A percentile compares a stretch with the other conserved stretches of the same genome.
Conservation (phyloP, 2,329 filamentous ascomycete genomes). For the Alternaria ethzedia region DNA sequence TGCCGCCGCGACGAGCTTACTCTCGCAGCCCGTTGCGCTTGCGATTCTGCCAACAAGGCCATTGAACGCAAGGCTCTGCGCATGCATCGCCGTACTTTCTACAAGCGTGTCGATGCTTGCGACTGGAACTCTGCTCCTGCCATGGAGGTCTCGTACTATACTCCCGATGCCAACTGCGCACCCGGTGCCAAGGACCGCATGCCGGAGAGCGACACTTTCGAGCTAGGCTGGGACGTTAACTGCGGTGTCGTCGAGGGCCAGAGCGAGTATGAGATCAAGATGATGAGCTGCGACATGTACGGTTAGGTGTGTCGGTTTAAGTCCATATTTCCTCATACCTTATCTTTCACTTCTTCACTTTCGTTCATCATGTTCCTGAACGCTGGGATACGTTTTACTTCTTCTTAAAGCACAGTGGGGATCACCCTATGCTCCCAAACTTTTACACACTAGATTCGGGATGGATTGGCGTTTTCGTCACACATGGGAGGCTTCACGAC, state of each 20-base stretch:
- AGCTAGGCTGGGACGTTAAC: conserved; percentile 51
- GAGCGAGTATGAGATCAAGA: conserved; percentile 52
- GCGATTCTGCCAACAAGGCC: conserved; percentile 27
- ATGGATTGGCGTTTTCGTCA: neutral
- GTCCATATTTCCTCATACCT: conserved; percentile 8
- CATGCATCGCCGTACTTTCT: conserved; percentile 37
- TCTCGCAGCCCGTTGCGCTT: conserved; percentile 31
- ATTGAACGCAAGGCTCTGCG: conserved; percentile 43
- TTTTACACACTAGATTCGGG: neutral
- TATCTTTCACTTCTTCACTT: conserved; percentile 5
- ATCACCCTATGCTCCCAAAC: neutral
- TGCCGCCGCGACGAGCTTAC: conserved; percentile 28
- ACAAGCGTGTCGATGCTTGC: conserved; percentile 40
- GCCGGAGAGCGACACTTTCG: conserved; percentile 36
- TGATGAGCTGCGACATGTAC: conserved; percentile 44
- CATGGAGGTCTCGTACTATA: conserved; percentile 52
- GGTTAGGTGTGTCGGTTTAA: conserved; percentile 2
- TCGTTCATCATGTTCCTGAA: conserved; percentile 18
- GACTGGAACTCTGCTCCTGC: conserved; percentile 49
- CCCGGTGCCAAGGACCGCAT: conserved; percentile 36
- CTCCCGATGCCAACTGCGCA: conserved; percentile 47
- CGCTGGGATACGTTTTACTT: conserved; percentile 7
- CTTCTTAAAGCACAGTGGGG: neutral
- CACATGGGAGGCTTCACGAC: neutral
- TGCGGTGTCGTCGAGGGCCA: conserved; percentile 51